A percentile compares a stretch with the other conserved stretches of the same genome.
These are phyloP conservation scores for Galerina sulciceps DNA, from an alignment of 768 basidiomycete species.

Conservation along the genomic window DNA sequence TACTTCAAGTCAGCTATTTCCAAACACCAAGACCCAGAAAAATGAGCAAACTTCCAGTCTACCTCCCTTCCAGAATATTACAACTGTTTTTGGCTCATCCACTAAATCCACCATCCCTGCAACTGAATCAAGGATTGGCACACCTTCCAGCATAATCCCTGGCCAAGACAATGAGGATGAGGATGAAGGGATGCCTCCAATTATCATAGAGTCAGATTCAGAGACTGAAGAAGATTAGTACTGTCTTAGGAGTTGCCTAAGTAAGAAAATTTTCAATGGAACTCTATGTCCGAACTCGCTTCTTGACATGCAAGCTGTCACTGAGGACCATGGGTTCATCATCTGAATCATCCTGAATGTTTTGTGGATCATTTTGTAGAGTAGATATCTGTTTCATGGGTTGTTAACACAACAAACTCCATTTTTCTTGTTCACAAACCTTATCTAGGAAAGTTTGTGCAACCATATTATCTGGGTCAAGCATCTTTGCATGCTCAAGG, in stretches of 20 bases:
- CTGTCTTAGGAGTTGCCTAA: not conserved
- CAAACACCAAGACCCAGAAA: not conserved
- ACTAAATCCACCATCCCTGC: not conserved
- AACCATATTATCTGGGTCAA: conserved; percentile 63
- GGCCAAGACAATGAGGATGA: conserved; percentile 46
- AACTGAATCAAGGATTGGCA: not conserved
- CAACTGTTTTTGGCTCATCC: not conserved
- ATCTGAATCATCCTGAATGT: conserved; percentile 35
- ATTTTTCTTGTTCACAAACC: conserved; percentile 34
- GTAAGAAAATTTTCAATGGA: not conserved
- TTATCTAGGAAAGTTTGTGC: conserved; percentile 57
- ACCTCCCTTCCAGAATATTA: not conserved
- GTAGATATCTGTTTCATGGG: conserved; percentile 19
- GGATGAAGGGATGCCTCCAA: conserved; percentile 78
- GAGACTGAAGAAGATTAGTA: conserved; percentile 49
- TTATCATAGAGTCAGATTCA: conserved; percentile 82
- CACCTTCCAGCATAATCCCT: not conserved
- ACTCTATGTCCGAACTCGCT: conserved; percentile 25
- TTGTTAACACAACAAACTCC: not conserved
- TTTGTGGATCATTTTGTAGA: conserved; percentile 19
- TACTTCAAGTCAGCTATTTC: not conserved
- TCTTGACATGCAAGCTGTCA: conserved; percentile 22
- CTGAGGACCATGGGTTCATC: conserved; percentile 35
- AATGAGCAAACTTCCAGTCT: not conserved
- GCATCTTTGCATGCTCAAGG: conserved; percentile 61